Evolutionary conservation across 768 basidiomycete genomes (phyloP).

Genomic region (Boletellus ananiceps): DNA sequence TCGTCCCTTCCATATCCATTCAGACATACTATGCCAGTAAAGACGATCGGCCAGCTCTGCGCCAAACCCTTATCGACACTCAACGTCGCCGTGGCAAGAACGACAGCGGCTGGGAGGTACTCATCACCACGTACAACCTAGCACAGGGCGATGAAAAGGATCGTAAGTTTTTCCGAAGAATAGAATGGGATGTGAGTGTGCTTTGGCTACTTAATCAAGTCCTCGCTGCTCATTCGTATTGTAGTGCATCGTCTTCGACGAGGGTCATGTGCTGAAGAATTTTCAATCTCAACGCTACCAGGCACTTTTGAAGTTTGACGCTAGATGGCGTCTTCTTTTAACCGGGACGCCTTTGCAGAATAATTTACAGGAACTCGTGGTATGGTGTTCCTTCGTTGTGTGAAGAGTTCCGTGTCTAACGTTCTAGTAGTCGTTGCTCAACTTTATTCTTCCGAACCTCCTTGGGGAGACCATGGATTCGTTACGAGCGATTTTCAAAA

Average conservation of each 20-base stretch:
- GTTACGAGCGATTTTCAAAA: slow-evolving; percentile 93
- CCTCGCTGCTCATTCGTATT: not conserved
- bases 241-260: slow-evolving; percentile 92
- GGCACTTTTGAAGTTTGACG: slow-evolving; percentile 77
- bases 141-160: slow-evolving; percentile 85
- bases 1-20: slow-evolving; percentile 80
- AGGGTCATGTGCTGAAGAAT: slow-evolving; percentile 96
- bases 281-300: slow-evolving; percentile 96
- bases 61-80: slow-evolving; percentile 66
- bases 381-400: slow-evolving; percentile 35
- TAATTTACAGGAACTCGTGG: slow-evolving; percentile 85
- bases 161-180: slow-evolving; percentile 86
- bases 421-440: slow-evolving; percentile 77
- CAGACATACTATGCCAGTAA: slow-evolving; percentile 94
- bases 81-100: slow-evolving; percentile 44
- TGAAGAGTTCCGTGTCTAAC: slow-evolving; percentile 10
- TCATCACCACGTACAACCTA: slow-evolving; percentile 94
- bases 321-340: slow-evolving; percentile 85
- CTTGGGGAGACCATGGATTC: slow-evolving; percentile 75
- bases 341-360: slow-evolving; percentile 96
- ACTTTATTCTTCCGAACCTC: slow-evolving; percentile 92
- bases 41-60: slow-evolving; percentile 71
- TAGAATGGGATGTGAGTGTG: slow-evolving; percentile 83
- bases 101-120: slow-evolving; percentile 78
- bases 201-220: not conserved